Evolutionary conservation across 139 green algal species (phyloP).

Genomic region (Gonium pectorale): DNA sequence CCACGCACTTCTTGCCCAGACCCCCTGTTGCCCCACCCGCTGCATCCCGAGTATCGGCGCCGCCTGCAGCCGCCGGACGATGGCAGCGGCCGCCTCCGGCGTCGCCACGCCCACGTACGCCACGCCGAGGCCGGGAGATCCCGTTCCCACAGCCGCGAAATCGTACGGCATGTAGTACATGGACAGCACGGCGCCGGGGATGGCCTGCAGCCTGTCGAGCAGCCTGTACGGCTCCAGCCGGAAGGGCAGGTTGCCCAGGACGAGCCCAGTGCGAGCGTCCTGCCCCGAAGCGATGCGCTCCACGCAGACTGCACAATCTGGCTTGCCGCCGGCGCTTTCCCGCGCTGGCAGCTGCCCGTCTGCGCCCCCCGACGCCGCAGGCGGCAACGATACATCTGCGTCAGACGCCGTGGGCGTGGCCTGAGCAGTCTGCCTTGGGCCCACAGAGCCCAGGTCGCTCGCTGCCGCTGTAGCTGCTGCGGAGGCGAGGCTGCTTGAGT

Average conservation of each 20-base stretch:
- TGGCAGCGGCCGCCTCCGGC: not conserved
- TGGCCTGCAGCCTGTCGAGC: constrained; percentile 8
- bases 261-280: not conserved
- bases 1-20: no score
- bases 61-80: not conserved
- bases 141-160: not conserved
- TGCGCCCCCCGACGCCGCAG: no score
- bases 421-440: no score
- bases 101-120: not conserved
- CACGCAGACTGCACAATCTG: no score
- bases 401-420: no score
- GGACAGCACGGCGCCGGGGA: not conserved
- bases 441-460: no score
- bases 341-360: no score
- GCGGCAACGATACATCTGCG: no score
- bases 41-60: not conserved
- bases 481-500: no score
- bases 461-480: no score
- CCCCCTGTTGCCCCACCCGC: not conserved
- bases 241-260: not conserved
- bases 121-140: not conserved
- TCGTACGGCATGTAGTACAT: constrained; percentile 33
- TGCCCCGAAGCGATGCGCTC: not conserved
- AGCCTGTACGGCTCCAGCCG: not conserved
- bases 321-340: no score